Evolutionary conservation across 768 basidiomycete genomes (phyloP).

Genomic region (Agaricus blazei): DNA sequence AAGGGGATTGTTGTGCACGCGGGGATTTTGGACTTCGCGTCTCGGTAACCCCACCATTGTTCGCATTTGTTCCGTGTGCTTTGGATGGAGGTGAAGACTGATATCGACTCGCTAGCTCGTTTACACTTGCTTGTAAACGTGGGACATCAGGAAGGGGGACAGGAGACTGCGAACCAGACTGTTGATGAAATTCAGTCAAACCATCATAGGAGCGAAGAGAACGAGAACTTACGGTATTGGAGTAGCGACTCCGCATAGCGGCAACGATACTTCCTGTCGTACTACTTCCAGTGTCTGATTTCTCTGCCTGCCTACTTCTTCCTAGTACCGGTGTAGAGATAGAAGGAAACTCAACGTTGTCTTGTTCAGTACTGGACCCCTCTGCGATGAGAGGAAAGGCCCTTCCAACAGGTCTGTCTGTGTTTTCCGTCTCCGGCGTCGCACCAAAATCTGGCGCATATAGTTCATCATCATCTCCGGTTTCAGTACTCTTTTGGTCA

Average conservation of each 20-base stretch:
- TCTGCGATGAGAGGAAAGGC: neutral
- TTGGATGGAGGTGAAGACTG: constrained; percentile 37
- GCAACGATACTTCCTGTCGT: constrained; percentile 55
- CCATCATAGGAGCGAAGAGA: neutral
- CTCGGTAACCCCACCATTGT: neutral
- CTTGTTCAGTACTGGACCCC: constrained; percentile 5
- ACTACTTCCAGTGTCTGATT: constrained; percentile 48
- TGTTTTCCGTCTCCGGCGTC: neutral
- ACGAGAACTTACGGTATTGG: constrained; percentile 39
- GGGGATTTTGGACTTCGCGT: neutral
- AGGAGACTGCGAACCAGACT: constrained; percentile 51
- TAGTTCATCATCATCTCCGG: neutral
- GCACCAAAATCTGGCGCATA: neutral
- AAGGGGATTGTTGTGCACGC: neutral
- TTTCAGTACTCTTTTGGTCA: neutral
- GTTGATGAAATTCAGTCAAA: constrained; percentile 1
- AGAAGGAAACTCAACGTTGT: constrained; percentile 15
- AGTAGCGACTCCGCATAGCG: constrained; percentile 62
- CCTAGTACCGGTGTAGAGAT: constrained; percentile 23
- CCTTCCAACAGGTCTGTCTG: neutral
- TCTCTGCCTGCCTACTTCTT: constrained; percentile 32
- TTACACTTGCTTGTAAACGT: constrained; percentile 58
- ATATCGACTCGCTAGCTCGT: constrained; percentile 59
- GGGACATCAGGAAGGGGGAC: constrained; percentile 53
- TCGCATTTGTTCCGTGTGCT: constrained; percentile 28